Base-by-base conservation (phyloP, 2,329 filamentous ascomycete genomes). In the Orbilia javanica region DNA sequence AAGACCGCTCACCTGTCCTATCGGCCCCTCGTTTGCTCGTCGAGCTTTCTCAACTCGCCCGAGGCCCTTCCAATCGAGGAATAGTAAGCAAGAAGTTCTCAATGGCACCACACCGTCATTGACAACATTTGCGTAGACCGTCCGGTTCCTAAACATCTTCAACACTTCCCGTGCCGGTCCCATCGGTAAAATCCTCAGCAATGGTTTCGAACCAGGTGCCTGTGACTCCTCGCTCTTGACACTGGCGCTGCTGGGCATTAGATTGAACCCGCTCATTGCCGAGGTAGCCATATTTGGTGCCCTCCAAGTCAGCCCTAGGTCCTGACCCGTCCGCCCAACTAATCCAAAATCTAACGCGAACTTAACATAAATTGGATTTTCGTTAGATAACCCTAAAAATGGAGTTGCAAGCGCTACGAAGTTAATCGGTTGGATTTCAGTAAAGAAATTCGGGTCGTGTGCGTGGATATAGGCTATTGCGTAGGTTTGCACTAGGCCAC, bases 71-170 rank as follows among this genome's bases (percentile, higher is more conserved):
- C 96, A 99, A 83, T 99, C 96, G 0, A 99, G 86, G 82, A 99
- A 99, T 4, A 99, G 85, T n/a, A 99, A 86, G 84, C 95, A 99
- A 79, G 95, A 98, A 3, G 96, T 99, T 22, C 96, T 90, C 36
- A 99, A 86, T 1, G 96, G 96, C 3, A 99, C 96, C 81, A 99
- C 97, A 2, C 94, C 95, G 84, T 98, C 95, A 82, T 98, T 98
- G 81, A 98, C 95, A 11, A 98, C 94, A 82, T 98, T 98, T 1
- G 94, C 97, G 83, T 98, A 98, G 0, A 97, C 87, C 0, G 96
- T 98, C 15, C 95, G 88, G 83, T 96, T 97, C 22, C 93, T 88
- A 84, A 98, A 98, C 84, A 93, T 93, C 83, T 92, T 91, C 46
- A 98, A 85, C 0, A 94, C 95, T 68, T 90, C 89, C 83, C 97